Evolutionary conservation across 495 filamentous ascomycete genomes (phyloP), one percentile per base, ranked within the genome.

Genomic region (Usnea hakonensis): DNA sequence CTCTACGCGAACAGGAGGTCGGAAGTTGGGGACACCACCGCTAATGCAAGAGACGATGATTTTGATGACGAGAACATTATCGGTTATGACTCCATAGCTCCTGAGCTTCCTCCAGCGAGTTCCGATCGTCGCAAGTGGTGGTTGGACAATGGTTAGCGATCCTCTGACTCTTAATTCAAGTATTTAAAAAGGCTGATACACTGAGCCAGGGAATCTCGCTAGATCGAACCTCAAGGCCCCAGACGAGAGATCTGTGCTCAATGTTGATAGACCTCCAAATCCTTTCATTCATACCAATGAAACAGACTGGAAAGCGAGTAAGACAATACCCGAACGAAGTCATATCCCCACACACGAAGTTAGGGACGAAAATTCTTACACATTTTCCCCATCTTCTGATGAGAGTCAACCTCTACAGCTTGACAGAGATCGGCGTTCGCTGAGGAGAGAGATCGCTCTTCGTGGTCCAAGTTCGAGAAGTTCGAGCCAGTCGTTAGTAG

Each of bases 51-150:
- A 35, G 74, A 74, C 17, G 77, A 83, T 53, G 83, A 89, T 50
- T 77, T 79, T 0, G 87, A 91, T 40, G 87, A 91, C 63, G 89
- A 91, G 64, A 88, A 91, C 63, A 74, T 87, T 14, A 80, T 88
- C 30, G 83, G 86, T 2, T 88, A 89, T 69, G 85, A 89, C 48
- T 78, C 88, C 4, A 87, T 94, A 60, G 85, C 90, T 64, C 85
- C 87, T 3, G 90, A 87, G 17, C 76, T 96, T 19, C 94, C 95
- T 21, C 86, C 91, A 44, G 88, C 95, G 19, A 97, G 92, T 71
- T 95, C 91, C 5, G 91, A 97, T 69, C 80, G 82, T 38, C 81
- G 85, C 62, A 95, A 90, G 75, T 98, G 94, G 94, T 98, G 94
- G 94, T 77, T 97, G 33, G 88, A 95, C 56, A 89, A 90, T 72